Base-by-base conservation (phyloP, 257 asterid genomes). In the Apocynum venetum region DNA sequence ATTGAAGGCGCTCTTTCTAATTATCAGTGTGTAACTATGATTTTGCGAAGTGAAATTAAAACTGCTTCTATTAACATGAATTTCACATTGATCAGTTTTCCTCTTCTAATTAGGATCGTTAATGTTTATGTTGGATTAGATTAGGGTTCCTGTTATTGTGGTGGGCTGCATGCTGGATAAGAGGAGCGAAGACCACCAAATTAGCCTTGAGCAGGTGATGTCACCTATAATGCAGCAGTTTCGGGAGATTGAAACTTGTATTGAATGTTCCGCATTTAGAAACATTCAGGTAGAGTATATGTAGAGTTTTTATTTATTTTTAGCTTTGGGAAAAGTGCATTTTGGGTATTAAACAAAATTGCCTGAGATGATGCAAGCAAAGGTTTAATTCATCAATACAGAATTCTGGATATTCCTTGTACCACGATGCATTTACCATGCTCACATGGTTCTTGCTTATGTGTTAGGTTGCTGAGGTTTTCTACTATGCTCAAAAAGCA, bases 101-200 rank as follows among this genome's bases (percentile, higher is more conserved):
- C 6, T 44, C 38, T 49, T 76, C 65, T 76, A 57, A 64, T 71
- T 12, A 13, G 72, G 74, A 25, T 20, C 38, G 13, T 69, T n/a
- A 19, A 36, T 63, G 31, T 63, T 44, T 70, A 10, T 77, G 71
- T 48, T 51, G 75, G 84, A 76, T 82, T 91, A 94, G 98, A 94
- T 96, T 79, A 86, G 78, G 87, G 98, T 93, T 74, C 97, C 99
- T 11, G 98, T 96, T 56, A 89, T 96, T 80, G 99, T 96, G 77
- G 99, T 93, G 76, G 99, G 99, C 71, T 96, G 99, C 86, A 96
- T 89, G 98, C 88, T 96, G 60, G 99, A 96, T 83, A 89, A 81
- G 89, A 89, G 99, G 86, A 93, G 86, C 52, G 98, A 88, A 61
- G 92, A 85, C 66, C 88, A 85, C 35, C 89, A 96, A 31, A 82